Evolutionary conservation across 2,329 filamentous ascomycete species (phyloP).

Genomic region (Aspergillus sp.): DNA sequence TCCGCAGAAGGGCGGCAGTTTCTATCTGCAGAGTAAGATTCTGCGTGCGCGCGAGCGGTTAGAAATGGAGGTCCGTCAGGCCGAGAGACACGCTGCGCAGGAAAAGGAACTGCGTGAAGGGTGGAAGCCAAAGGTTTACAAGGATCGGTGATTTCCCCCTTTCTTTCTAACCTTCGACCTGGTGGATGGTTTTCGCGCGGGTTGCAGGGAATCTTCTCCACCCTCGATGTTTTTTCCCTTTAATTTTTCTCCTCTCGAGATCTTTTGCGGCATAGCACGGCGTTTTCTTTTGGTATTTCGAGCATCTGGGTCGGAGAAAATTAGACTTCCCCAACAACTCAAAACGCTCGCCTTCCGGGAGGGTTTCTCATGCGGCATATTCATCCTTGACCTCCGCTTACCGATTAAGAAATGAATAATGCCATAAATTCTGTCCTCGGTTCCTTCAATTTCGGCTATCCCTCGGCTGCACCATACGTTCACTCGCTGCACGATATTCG

Average conservation of each 20-base stretch:
- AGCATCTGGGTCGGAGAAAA: conserved; percentile 23
- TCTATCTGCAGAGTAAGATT: conserved; percentile 98
- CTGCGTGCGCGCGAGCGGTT: conserved; percentile 87
- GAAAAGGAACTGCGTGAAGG: conserved; percentile 81
- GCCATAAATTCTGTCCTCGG: background rate
- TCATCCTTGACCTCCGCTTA: background rate
- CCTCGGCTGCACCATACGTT: background rate
- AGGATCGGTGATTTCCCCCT: conserved; percentile 62
- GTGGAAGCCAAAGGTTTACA: conserved; percentile 94
- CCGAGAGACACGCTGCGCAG: conserved; percentile 67
- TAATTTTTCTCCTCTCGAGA: conserved; percentile 18
- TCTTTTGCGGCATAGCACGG: conserved; percentile 42
- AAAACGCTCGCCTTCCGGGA: background rate
- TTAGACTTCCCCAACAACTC: conserved; percentile 10
- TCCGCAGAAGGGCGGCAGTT: conserved; percentile 91
- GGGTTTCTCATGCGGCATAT: background rate
- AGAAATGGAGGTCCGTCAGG: conserved; percentile 77
- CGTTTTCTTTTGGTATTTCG: conserved; percentile 30
- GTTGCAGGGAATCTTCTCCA: background rate
- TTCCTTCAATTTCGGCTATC: background rate
- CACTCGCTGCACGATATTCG: background rate
- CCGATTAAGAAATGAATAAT: background rate
- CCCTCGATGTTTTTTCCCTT: background rate
- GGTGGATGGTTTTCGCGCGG: background rate
- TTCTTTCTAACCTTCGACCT: background rate